These are phyloP conservation scores for Penicillium aurantiogriseum DNA, from an alignment of 2,329 filamentous ascomycete species.

Conservation along the genomic window DNA sequence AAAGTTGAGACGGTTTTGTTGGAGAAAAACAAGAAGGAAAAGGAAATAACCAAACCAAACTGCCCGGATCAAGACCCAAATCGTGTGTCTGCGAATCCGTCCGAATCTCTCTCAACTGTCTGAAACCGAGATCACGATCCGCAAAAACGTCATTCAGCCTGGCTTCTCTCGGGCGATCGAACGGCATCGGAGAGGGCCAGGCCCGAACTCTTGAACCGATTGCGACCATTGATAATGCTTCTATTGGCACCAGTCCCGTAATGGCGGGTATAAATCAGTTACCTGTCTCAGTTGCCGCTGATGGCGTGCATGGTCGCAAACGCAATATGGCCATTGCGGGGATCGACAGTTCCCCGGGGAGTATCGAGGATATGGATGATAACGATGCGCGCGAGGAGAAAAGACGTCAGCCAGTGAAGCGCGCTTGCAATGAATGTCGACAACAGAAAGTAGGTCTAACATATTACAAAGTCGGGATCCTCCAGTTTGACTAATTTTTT, in stretches of 20 bases:
- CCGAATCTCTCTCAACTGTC: conserved; percentile 7
- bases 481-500: conserved; percentile 8
- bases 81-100: not conserved
- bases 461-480: not conserved
- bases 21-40: not conserved
- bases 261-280: conserved; percentile 37
- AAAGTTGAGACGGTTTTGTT: conserved; percentile 3
- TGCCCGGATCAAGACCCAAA: not conserved
- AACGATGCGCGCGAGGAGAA: conserved; percentile 44
- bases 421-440: conserved; percentile 67
- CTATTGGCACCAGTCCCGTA: conserved; percentile 37
- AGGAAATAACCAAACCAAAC: not conserved
- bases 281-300: conserved; percentile 29
- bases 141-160: conserved; percentile 33
- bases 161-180: conserved; percentile 36
- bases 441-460: conserved; percentile 60
- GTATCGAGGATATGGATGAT: conserved; percentile 47
- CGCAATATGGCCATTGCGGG: conserved; percentile 45
- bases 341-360: conserved; percentile 49
- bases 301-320: conserved; percentile 39
- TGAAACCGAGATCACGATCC: conserved; percentile 15
- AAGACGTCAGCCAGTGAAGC: conserved; percentile 53
- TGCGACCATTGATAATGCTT: conserved; percentile 35
- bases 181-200: conserved; percentile 38
- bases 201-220: conserved; percentile 29